These are phyloP conservation scores for Aspergillus panamensis DNA, from an alignment of 495 filamentous ascomycete genomes.

Conservation along the genomic window DNA sequence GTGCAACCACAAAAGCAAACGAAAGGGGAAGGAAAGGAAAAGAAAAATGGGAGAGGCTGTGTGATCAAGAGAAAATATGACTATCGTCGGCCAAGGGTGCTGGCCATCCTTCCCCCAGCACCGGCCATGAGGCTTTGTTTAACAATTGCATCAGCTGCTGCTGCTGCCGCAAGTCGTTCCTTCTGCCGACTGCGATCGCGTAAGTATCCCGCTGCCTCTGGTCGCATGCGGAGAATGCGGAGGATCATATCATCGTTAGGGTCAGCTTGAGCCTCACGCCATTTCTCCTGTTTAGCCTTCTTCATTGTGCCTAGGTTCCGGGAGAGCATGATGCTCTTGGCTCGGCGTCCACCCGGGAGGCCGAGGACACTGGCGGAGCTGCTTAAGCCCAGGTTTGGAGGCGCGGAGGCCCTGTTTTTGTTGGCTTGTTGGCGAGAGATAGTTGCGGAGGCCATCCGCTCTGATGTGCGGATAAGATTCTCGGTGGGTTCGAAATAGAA, in stretches of 20 bases:
- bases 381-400: conserved; percentile 55
- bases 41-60: conserved; percentile 13
- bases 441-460: conserved; percentile 89
- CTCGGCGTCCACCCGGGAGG: conserved; percentile 64
- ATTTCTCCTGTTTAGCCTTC: conserved; percentile 91
- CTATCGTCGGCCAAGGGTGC: conserved; percentile 46
- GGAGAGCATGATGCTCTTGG: conserved; percentile 93
- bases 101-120: conserved; percentile 58
- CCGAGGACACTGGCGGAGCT: conserved; percentile 66
- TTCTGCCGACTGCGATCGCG: conserved; percentile 89
- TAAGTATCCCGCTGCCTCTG: conserved; percentile 87
- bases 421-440: conserved; percentile 68
- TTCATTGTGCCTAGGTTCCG: conserved; percentile 95
- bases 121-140: conserved; percentile 80
- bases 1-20: conserved; percentile 8
- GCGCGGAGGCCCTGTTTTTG: conserved; percentile 70
- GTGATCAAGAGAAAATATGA: conserved; percentile 14
- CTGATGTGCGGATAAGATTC: conserved; percentile 84
- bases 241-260: conserved; percentile 98
- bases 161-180: conserved; percentile 83
- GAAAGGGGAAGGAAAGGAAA: conserved; percentile 6
- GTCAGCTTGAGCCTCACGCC: conserved; percentile 92
- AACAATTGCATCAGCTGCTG: conserved; percentile 92
- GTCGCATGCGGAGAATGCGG: conserved; percentile 90
- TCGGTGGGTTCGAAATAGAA: conserved; percentile 97